Percentiles rank a stretch among this genome's conserved stretches.
These are phyloP conservation scores for Ganoderma boninense DNA, from an alignment of 1,284 basidiomycete species.

Conservation along the genomic window DNA sequence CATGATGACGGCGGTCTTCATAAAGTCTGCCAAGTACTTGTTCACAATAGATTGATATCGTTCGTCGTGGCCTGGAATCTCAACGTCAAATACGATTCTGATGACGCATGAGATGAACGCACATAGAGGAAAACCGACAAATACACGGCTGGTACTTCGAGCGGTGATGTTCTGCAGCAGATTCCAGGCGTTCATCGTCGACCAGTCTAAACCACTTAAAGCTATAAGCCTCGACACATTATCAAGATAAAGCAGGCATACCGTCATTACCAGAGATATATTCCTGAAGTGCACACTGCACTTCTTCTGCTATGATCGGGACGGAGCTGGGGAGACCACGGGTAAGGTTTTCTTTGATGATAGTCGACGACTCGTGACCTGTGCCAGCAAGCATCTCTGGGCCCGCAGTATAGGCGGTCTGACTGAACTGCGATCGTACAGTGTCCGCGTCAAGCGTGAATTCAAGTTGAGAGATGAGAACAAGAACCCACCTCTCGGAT, in stretches of 20 bases:
- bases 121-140: neutral
- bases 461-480: neutral
- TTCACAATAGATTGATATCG: neutral
- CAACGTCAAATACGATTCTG: neutral
- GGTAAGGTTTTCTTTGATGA: neutral
- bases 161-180: neutral
- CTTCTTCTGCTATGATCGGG: neutral
- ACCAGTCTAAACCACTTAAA: neutral
- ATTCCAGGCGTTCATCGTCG: neutral
- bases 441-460: too few species aligned
- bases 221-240: too few species aligned
- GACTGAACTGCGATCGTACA: slow-evolving; percentile 18
- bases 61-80: neutral
- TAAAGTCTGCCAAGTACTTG: neutral
- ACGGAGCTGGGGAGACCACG: neutral
- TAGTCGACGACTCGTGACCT: slow-evolving; percentile 24
- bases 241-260: neutral
- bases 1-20: neutral
- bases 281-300: neutral
- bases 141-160: neutral
- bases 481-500: neutral
- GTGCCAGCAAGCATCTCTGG: neutral
- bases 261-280: neutral
- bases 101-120: neutral
- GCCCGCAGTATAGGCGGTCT: neutral